Evolutionary conservation across 31 red algal genomes (phyloP).

Genomic region (Porphyra umbilicalis): DNA sequence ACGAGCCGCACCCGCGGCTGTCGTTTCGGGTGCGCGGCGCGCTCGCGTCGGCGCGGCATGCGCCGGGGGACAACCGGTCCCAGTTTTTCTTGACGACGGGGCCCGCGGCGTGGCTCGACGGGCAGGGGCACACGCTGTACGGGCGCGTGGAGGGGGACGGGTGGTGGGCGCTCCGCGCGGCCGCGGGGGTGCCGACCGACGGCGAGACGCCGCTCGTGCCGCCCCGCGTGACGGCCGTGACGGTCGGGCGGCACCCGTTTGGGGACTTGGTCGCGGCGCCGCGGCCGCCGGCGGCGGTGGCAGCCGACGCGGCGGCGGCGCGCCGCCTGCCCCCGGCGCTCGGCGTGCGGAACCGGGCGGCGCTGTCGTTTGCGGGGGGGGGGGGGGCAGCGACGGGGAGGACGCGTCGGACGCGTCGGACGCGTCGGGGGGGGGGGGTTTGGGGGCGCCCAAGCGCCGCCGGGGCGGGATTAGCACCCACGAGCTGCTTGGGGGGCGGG

Average conservation of each 20-base stretch:
- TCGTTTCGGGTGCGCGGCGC: slow-evolving; percentile 27
- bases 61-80: slow-evolving; percentile 12
- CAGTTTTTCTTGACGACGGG: slow-evolving; percentile 77
- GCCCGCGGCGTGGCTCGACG: slow-evolving; percentile 36
- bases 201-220: slow-evolving; percentile 12
- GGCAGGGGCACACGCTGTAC: slow-evolving; percentile 47
- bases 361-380: not conserved
- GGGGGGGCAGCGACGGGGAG: not conserved
- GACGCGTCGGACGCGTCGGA: not conserved
- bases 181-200: slow-evolving; percentile 17
- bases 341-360: not conserved
- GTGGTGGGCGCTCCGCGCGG: slow-evolving; percentile 27
- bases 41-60: slow-evolving; percentile 40
- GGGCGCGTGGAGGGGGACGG: slow-evolving; percentile 49
- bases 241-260: slow-evolving; percentile 38
- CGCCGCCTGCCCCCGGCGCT: not conserved
- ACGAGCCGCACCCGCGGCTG: slow-evolving; percentile 38
- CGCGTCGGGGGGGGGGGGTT: not conserved
- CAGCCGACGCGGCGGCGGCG: not conserved
- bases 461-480: not conserved
- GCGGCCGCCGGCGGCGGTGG: not conserved
- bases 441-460: not conserved
- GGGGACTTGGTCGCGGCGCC: slow-evolving; percentile 3
- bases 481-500: not conserved
- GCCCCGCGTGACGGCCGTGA: slow-evolving; percentile 20